phyloP scores from a whole-genome alignment of 805 yeast species.

The Cyberlindnera meyerae region DNA sequence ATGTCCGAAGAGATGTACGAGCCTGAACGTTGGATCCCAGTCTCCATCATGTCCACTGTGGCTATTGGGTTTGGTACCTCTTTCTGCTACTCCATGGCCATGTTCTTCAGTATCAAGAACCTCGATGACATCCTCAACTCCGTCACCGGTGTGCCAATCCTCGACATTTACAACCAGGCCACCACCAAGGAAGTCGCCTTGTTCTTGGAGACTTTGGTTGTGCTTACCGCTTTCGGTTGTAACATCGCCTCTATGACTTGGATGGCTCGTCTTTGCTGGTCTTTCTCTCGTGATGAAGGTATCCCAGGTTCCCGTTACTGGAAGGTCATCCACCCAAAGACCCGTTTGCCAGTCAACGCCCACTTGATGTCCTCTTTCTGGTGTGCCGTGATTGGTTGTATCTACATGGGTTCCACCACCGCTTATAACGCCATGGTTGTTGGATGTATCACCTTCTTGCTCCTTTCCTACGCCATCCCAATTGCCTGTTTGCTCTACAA shows the following conservation, averaged over 20 bases:
- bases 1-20: conserved; percentile 59
- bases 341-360: conserved; percentile 57
- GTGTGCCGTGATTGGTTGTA: conserved; percentile 52
- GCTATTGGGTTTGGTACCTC: conserved; percentile 63
- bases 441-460: conserved; percentile 55
- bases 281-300: conserved; percentile 63
- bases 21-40: conserved; percentile 54
- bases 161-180: conserved; percentile 60
- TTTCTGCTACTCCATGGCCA: conserved; percentile 44
- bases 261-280: conserved; percentile 66
- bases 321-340: conserved; percentile 39
- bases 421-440: conserved; percentile 64
- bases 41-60: conserved; percentile 57
- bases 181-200: conserved; percentile 52
- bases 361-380: conserved; percentile 49
- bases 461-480: conserved; percentile 56
- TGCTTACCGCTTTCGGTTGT: conserved; percentile 53
- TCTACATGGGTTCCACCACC: conserved; percentile 60
- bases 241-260: conserved; percentile 60
- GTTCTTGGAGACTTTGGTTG: conserved; percentile 42
- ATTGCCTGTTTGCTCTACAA: conserved; percentile 39
- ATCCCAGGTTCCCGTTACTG: conserved; percentile 49
- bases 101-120: conserved; percentile 56
- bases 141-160: conserved; percentile 54
- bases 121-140: conserved; percentile 44